Conservation (phyloP, 2,329 filamentous ascomycete species). For the Colletotrichum orchidophilum region DNA sequence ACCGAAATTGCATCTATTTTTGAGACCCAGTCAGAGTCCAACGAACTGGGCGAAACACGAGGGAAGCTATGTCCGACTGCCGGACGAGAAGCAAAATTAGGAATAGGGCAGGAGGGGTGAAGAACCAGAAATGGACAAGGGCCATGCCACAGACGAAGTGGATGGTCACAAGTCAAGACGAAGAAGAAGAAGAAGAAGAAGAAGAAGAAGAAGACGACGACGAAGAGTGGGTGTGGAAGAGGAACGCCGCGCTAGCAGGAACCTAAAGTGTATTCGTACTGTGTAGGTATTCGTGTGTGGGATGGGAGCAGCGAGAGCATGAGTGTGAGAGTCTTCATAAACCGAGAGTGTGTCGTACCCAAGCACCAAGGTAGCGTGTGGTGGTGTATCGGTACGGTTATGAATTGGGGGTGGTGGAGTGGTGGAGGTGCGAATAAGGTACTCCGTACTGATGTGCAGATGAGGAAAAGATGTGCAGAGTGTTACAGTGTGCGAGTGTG, state of each 20-base stretch:
- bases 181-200: not conserved
- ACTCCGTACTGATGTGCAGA: conserved; percentile 9
- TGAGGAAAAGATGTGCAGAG: not conserved
- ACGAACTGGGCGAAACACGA: conserved; percentile 29
- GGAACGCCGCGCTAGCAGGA: not conserved
- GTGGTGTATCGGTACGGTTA: not conserved
- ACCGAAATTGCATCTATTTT: conserved; percentile 29
- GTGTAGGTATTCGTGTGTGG: not conserved
- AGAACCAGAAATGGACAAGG: conserved; percentile 16
- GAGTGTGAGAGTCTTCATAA: not conserved
- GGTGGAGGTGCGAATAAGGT: not conserved
- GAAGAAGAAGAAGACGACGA: not conserved
- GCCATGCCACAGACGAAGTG: not conserved
- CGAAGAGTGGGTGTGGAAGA: not conserved
- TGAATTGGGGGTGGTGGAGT: not conserved
- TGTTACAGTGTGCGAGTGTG: conserved; percentile 12
- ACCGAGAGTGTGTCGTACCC: not conserved
- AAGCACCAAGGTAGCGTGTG: no score
- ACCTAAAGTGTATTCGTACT: conserved; percentile 7
- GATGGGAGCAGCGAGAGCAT: not conserved
- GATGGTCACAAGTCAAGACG: not conserved
- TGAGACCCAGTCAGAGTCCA: not conserved
- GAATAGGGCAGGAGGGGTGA: conserved; percentile 26
- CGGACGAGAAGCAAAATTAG: conserved; percentile 29
- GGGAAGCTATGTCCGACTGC: conserved; percentile 22